A percentile compares a stretch with the other conserved stretches of the same genome.
phyloP scores from a whole-genome alignment of 257 asterid species.

The Lycium ferocissimum region DNA sequence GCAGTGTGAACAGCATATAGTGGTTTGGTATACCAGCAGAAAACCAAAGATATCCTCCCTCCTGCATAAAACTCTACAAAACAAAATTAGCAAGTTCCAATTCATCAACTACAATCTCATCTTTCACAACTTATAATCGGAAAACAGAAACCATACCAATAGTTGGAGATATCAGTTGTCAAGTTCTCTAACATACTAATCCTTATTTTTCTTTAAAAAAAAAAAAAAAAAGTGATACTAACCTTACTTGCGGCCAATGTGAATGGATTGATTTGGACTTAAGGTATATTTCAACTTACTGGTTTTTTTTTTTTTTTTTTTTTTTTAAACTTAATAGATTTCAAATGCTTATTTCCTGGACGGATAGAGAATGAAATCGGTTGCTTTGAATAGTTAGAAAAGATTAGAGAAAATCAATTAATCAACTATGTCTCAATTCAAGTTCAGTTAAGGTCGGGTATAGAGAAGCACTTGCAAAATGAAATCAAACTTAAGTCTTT shows the following conservation, averaged over 20 bases:
- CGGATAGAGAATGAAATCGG: not conserved
- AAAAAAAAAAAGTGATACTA: not conserved
- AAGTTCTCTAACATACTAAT: not conserved
- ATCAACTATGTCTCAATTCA: not conserved
- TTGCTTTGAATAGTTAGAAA: not conserved
- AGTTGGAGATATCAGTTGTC: conserved; percentile 10
- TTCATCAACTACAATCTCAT: not conserved
- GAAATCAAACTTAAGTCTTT: too few relatives aligned
- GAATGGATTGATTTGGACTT: not conserved
- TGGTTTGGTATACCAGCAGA: not conserved
- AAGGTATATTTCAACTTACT: not conserved
- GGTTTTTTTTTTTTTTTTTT: not conserved
- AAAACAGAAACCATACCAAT: not conserved
- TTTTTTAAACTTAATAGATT: too few relatives aligned
- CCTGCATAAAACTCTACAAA: not conserved
- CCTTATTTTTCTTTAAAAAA: not conserved
- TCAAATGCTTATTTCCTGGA: conserved; percentile 2
- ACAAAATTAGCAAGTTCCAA: not conserved
- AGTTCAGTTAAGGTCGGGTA: too few relatives aligned
- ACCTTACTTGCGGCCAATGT: not conserved
- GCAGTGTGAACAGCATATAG: not conserved
- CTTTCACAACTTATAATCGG: not conserved
- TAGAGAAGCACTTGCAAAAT: too few relatives aligned
- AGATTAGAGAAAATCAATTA: not conserved
- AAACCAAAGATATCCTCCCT: not conserved